phyloP scores from a whole-genome alignment of 2,329 filamentous ascomycete genomes.

The Calycina herbarum region DNA sequence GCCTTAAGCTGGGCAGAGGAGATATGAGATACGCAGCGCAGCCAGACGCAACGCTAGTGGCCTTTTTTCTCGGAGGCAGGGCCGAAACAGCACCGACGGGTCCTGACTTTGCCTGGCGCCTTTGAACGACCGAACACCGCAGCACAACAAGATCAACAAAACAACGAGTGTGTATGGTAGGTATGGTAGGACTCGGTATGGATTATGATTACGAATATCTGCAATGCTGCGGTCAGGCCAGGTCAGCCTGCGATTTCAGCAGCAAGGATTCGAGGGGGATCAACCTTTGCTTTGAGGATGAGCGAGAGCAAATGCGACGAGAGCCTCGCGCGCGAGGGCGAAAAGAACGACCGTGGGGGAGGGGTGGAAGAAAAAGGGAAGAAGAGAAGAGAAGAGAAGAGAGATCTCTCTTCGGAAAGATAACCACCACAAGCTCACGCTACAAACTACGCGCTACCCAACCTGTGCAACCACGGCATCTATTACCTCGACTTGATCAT shows the following conservation, averaged over 20 bases:
- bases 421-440: neutral
- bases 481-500: neutral
- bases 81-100: neutral
- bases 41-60: neutral
- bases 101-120: neutral
- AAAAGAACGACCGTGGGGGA: constrained; percentile 4
- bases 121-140: neutral
- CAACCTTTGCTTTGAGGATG: neutral
- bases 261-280: neutral
- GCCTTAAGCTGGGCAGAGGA: neutral
- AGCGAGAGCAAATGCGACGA: neutral
- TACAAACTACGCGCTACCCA: neutral
- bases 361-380: neutral
- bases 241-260: neutral
- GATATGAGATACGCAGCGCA: neutral
- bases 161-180: constrained; percentile 1
- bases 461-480: neutral
- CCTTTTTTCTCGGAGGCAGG: neutral
- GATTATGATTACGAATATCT: neutral
- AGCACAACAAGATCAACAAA: neutral
- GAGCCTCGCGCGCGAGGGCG: constrained; percentile 4
- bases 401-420: neutral
- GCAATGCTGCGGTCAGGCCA: neutral
- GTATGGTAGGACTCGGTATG: neutral
- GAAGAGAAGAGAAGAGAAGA: neutral